phyloP scores from a whole-genome alignment of 208 protist species.

The Wallacemonas sp. region DNA sequence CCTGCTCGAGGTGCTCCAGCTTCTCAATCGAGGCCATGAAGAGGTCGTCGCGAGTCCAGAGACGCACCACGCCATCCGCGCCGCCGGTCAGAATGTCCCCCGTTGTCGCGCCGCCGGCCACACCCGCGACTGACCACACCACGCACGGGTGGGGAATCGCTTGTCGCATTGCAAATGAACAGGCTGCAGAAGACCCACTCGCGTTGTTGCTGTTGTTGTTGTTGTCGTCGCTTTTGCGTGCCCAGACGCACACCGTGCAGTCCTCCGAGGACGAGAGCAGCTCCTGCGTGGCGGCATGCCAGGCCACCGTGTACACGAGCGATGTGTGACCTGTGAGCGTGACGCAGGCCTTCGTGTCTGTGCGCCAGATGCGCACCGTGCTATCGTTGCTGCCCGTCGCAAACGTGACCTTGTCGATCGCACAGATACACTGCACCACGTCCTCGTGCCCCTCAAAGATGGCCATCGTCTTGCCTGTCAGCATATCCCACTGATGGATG shows the following conservation, averaged over 20 bases:
- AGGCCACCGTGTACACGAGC: conserved; percentile 71
- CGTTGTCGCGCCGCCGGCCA: conserved; percentile 23
- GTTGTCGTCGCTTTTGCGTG: too few species aligned
- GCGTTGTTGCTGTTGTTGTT: too few species aligned
- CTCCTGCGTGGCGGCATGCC: conserved; percentile 37
- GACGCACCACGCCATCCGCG: conserved; percentile 82
- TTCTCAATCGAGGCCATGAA: conserved; percentile 68
- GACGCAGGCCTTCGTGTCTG: neutral
- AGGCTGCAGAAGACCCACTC: too few species aligned
- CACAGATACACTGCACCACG: conserved; percentile 50
- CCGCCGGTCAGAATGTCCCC: conserved; percentile 83
- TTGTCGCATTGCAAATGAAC: conserved; percentile 47
- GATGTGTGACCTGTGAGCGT: conserved; percentile 59
- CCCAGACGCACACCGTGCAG: conserved; percentile 82
- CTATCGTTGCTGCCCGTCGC: conserved; percentile 59
- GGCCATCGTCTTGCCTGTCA: conserved; percentile 41
- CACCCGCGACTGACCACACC: conserved; percentile 86
- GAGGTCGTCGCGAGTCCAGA: conserved; percentile 78
- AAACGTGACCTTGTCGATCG: conserved; percentile 38
- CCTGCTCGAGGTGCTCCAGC: conserved; percentile 47
- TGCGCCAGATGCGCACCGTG: conserved; percentile 49
- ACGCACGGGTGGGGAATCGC: conserved; percentile 83
- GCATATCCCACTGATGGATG: conserved; percentile 67
- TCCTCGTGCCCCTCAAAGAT: conserved; percentile 53
- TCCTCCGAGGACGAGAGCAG: conserved; percentile 89